Evolutionary conservation across 2,329 filamentous ascomycete species (phyloP), one percentile per base, ranked within the genome.

Genomic region (Paradendryphiella salina): DNA sequence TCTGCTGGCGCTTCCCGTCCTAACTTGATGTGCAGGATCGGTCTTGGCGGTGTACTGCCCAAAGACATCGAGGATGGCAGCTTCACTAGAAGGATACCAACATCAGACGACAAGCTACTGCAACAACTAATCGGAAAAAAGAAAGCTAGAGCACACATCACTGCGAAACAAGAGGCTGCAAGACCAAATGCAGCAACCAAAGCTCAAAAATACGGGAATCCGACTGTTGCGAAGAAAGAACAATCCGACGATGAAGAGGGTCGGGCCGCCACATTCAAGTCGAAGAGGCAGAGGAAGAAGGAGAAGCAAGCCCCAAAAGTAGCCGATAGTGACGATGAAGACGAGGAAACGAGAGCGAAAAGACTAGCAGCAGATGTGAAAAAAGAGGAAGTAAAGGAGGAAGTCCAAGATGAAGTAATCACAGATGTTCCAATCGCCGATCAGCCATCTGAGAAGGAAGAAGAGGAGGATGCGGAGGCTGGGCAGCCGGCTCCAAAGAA

Each of bases 101-200:
- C 70, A 11, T 75, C 77, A 54, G 74, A 77, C 43, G 75, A 78
- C 53, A 73, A 71, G 49, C 65, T 76, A 18, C 64, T 74, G n/a
- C 67, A 73, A 54, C 69, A 73, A 31, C 53, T 77, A 11, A 63
- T 78, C 3, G 76, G 76, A 14, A 77, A 73, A 51, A 76, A 74
- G 43, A 74, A 70, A n/a, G 66, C 69, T 18, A 72, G 71, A 54
- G 65, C 63, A 0, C 68, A 72, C 18, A 47, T 67, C 0, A 61
- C 61, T 6, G 52, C 63, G 0, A 65, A 70, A 34, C 57, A 64
- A 38, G 61, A 64, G 37, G 58, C 47, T 42, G 55, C 47, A 38
- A 54, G 56, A 49, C 57, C 43, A 5, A 58, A 51, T 20, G 61
- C 64, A 13, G 57, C 53, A n/a, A 60, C 63, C 14, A 64, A 69